phyloP scores from a whole-genome alignment of 495 filamentous ascomycete species.

The Trichoderma erinaceum region DNA sequence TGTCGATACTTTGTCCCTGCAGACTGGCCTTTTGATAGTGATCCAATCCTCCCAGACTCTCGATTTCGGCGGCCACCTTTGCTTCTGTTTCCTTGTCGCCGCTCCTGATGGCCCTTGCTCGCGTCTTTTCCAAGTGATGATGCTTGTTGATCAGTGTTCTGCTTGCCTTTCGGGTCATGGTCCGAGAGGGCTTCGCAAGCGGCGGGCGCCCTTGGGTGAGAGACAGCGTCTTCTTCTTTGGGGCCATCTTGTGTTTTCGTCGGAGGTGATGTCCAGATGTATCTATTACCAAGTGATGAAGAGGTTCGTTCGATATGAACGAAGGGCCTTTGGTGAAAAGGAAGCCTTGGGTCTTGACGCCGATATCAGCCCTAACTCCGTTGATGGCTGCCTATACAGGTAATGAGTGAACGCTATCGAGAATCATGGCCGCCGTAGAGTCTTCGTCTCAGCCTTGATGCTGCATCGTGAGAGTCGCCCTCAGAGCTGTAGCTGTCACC shows the following conservation, averaged over 20 bases:
- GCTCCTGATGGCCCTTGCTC: conserved; percentile 56
- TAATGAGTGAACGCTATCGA: background rate
- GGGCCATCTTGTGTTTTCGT: conserved; percentile 2
- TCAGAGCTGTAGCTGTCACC: background rate
- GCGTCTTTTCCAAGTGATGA: conserved; percentile 75
- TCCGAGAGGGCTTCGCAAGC: conserved; percentile 39
- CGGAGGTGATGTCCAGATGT: background rate
- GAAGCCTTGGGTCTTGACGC: background rate
- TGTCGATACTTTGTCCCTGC: conserved; percentile 71
- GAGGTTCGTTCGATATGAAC: background rate
- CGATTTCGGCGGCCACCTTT: conserved; percentile 49
- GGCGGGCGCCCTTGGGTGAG: conserved; percentile 70
- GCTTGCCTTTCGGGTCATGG: conserved; percentile 72
- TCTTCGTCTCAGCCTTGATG: background rate
- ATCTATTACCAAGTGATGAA: conserved; percentile 16
- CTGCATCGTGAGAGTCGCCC: background rate
- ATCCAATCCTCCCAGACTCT: conserved; percentile 66
- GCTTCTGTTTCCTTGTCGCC: conserved; percentile 53
- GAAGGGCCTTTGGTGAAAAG: background rate
- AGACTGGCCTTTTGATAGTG: conserved; percentile 87
- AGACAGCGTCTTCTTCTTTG: conserved; percentile 35
- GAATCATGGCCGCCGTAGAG: background rate
- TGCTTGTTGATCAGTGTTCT: conserved; percentile 76
- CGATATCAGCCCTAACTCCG: background rate
- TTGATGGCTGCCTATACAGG: background rate